Percentiles rank a stretch among this genome's conserved stretches.
Conservation (phyloP, 495 filamentous ascomycete species). For the Lichenothelia convexa region DNA sequence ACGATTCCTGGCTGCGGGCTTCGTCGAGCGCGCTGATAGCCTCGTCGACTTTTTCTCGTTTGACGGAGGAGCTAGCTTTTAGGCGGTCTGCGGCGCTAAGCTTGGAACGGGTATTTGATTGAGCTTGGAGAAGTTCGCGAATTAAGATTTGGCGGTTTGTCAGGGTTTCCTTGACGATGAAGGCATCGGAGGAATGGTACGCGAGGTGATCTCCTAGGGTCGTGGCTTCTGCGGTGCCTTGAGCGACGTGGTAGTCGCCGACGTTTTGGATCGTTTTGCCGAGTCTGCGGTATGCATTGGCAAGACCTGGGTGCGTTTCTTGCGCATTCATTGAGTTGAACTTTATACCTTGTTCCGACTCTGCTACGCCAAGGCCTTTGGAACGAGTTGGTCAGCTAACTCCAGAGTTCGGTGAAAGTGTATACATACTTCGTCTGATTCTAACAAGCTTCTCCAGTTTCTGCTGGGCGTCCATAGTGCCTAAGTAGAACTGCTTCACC, state of each 20-base stretch:
- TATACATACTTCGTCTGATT: constrained; percentile 57
- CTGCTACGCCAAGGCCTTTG: constrained; percentile 72
- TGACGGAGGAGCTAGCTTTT: constrained; percentile 63
- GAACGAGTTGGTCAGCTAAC: neutral
- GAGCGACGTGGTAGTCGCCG: constrained; percentile 91
- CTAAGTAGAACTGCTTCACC: constrained; percentile 91
- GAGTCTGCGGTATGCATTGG: constrained; percentile 82
- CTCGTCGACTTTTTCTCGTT: constrained; percentile 89
- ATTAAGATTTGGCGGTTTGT: constrained; percentile 98
- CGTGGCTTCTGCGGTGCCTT: constrained; percentile 90
- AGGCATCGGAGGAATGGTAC: constrained; percentile 89
- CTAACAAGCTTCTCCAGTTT: constrained; percentile 92
- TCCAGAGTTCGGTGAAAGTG: neutral
- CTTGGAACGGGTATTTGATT: constrained; percentile 60
- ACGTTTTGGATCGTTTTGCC: constrained; percentile 82
- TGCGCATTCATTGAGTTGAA: constrained; percentile 67
- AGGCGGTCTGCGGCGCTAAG: constrained; percentile 72
- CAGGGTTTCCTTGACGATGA: constrained; percentile 96
- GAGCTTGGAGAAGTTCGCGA: constrained; percentile 76
- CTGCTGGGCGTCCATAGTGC: constrained; percentile 85
- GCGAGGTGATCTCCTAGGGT: constrained; percentile 84
- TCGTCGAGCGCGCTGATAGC: constrained; percentile 79
- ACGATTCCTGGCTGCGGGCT: constrained; percentile 57
- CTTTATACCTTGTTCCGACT: constrained; percentile 86
- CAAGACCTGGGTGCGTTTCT: constrained; percentile 74